Conservation (phyloP, 2,329 filamentous ascomycete genomes). For the Trichothecium sympodiale region DNA sequence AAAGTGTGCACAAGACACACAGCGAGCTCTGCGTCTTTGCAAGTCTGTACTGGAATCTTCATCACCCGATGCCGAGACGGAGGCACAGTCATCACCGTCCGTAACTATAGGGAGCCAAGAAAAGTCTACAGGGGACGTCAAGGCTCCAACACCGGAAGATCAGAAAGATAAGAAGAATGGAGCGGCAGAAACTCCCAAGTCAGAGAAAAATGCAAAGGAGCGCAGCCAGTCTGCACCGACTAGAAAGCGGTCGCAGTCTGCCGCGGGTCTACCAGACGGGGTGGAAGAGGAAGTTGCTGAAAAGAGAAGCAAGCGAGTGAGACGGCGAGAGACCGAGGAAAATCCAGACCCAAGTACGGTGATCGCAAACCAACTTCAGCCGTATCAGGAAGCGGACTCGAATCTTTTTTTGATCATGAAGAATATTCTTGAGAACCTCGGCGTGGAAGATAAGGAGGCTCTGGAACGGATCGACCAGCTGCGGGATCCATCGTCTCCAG, state of each 20-base stretch:
- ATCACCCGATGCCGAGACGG: slow-evolving; percentile 14
- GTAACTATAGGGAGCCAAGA: background rate
- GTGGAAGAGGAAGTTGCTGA: slow-evolving; percentile 47
- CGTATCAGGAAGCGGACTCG: slow-evolving; percentile 44
- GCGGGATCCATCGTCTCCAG: slow-evolving; percentile 38
- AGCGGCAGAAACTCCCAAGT: slow-evolving; percentile 5
- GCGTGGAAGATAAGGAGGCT: slow-evolving; percentile 36
- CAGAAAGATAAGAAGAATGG: slow-evolving; percentile 2
- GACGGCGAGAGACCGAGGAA: slow-evolving; percentile 45
- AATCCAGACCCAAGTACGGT: slow-evolving; percentile 38
- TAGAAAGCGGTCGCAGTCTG: slow-evolving; percentile 52
- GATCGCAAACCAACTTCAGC: slow-evolving; percentile 43
- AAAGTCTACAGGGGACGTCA: slow-evolving; percentile 1
- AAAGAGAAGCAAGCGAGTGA: slow-evolving; percentile 55
- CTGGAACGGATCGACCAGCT: slow-evolving; percentile 36
- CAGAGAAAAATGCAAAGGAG: slow-evolving; percentile 15
- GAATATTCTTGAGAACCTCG: slow-evolving; percentile 43
- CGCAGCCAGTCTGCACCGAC: slow-evolving; percentile 28
- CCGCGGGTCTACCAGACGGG: slow-evolving; percentile 44
- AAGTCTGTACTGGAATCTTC: slow-evolving; percentile 14
- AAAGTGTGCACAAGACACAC: slow-evolving; percentile 17
- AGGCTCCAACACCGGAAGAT: slow-evolving; percentile 5
- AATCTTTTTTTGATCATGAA: slow-evolving; percentile 44
- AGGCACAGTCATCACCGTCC: background rate
- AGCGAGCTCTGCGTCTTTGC: slow-evolving; percentile 17